Conservation (phyloP, 1,139 yeast species). For the Komagataea norvegica region DNA sequence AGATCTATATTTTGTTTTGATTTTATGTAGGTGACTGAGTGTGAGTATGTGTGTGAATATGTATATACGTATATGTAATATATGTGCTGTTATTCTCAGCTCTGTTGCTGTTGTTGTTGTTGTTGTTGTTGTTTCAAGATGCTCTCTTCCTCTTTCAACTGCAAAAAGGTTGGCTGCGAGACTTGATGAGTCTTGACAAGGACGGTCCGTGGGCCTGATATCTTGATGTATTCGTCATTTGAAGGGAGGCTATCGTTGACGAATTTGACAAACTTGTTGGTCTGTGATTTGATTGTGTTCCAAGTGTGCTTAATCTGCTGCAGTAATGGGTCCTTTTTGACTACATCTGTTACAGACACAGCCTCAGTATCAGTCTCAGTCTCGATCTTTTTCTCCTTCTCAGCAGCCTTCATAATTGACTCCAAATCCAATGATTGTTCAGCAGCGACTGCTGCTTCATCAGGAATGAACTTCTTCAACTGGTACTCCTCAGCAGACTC, state of each 20-base stretch:
- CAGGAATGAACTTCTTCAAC: slow-evolving; percentile 7
- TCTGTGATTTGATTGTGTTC: background rate
- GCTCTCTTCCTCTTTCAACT: slow-evolving; percentile 6
- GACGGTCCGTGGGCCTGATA: slow-evolving; percentile 53
- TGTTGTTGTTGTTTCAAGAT: background rate
- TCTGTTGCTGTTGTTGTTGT: background rate
- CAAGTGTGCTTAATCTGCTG: slow-evolving; percentile 1
- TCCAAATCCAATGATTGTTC: no score
- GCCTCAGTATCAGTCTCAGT: background rate
- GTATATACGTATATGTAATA: no score
- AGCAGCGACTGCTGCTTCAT: background rate
- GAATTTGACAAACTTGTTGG: background rate
- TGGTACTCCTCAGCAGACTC: slow-evolving; percentile 9
- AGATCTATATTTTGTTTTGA: no score
- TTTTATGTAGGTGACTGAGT: no score
- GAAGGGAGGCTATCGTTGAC: slow-evolving; percentile 7
- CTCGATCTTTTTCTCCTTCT: slow-evolving; percentile 4
- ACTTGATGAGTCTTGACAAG: slow-evolving; percentile 40
- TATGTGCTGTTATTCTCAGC: no score
- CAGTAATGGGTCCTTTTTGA: slow-evolving; percentile 1
- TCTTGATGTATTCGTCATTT: slow-evolving; percentile 36
- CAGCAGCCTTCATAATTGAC: background rate
- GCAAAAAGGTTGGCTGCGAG: slow-evolving; percentile 3
- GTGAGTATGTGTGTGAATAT: no score
- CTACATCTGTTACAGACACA: background rate